Evolutionary conservation across 1,284 basidiomycete species (phyloP), one percentile per base, ranked within the genome.

Genomic region (Calocybe gambosa): DNA sequence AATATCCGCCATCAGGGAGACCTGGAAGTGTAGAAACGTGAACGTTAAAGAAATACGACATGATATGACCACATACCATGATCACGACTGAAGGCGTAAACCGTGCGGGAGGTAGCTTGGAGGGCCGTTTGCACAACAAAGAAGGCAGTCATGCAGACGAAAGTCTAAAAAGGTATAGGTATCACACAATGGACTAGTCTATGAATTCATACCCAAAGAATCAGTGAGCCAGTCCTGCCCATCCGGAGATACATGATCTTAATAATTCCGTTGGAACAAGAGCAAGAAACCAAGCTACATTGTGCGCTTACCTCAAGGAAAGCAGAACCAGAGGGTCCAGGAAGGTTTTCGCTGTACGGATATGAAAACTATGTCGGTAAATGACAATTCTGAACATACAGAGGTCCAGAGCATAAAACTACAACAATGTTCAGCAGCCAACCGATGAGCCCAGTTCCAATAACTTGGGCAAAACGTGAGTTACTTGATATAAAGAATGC

Each of bases 41-140:
- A 31, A 31, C 13, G 34, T 20, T 28, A 28, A 21, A 4, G 35
- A 7, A 28, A 33, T 28, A 44, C 23, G 23, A 29, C 37, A 1
- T 20, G 21, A 37, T 5, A 23, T 26, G 9, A 9, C 25, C 8
- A 54, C 67, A 45, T 52, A 76, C 81, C 84, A 45, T 78, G 77
- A 60, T 93, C 91, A 47, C 91, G 86, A 59, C 85, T 89, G 69
- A 97, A 91, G 3, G 93, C 93, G 58, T 91, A 95, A 36, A 94
- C 72, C 0, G 90, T 88, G 40, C 93, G 79, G 3, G 91, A 91
- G 47, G 82, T 84, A 8, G 93, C 93, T 65, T 96, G 93, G 3
- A 92, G 73, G 19, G 86, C 74, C 2, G 82, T 80, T 62, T 91
- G 89, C 33, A 83, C 79, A 39, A 92, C 88, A 64, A 89, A 91